Conservation (phyloP, 2,329 filamentous ascomycete species). For the Curvularia sp. region DNA sequence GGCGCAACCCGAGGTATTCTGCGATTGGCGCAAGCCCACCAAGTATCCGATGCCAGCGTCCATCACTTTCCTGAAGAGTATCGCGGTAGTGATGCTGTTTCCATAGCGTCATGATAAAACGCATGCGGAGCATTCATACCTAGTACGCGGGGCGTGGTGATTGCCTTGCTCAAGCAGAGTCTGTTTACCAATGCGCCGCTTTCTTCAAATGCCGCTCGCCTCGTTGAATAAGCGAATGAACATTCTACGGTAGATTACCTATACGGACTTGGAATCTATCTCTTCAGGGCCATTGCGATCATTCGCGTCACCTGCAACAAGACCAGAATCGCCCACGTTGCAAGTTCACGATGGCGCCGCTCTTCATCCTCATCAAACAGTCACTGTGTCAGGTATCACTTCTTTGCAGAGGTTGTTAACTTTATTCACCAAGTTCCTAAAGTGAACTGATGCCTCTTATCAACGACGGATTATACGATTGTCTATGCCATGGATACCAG, state of each 20-base stretch:
- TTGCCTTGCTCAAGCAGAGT: neutral
- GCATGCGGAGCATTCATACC: neutral
- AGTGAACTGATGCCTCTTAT: neutral
- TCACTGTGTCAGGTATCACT: neutral
- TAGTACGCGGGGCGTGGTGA: neutral
- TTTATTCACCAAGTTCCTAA: neutral
- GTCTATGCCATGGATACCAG: neutral
- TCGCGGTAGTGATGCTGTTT: neutral
- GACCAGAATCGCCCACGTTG: neutral
- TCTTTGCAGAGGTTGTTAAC: neutral
- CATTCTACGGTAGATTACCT: neutral
- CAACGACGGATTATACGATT: neutral
- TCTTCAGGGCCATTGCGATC: neutral
- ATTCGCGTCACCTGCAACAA: neutral
- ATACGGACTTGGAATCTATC: too few relatives aligned
- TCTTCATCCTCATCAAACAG: neutral
- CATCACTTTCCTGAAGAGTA: neutral
- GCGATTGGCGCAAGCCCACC: slow-evolving; percentile 3
- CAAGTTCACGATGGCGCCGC: neutral
- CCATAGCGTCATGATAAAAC: neutral
- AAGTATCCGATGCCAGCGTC: neutral
- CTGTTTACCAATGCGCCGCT: neutral
- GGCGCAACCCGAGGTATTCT: slow-evolving; percentile 13
- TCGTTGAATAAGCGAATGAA: neutral
- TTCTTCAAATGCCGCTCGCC: neutral